phyloP scores from a whole-genome alignment of 768 basidiomycete genomes.

The Macrocybe gigantea region DNA sequence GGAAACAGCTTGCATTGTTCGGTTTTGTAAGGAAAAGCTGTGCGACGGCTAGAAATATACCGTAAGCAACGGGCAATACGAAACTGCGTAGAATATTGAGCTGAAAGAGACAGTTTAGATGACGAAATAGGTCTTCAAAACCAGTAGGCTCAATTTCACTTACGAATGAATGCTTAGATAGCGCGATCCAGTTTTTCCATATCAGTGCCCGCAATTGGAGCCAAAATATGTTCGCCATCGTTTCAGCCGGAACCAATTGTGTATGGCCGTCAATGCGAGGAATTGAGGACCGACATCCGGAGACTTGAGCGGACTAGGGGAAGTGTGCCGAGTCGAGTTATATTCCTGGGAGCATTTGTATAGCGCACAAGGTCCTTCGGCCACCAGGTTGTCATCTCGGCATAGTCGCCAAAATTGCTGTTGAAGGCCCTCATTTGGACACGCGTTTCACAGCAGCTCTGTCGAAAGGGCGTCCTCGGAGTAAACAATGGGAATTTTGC shows the following conservation, averaged over 20 bases:
- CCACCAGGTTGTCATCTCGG: too few relatives aligned
- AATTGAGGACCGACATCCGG: background rate
- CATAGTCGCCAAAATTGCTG: too few relatives aligned
- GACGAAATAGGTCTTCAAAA: background rate
- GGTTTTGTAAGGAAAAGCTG: slow-evolving; percentile 54
- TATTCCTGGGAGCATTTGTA: too few relatives aligned
- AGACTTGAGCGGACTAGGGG: background rate
- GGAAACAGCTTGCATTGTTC: slow-evolving; percentile 46
- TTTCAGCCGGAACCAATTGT: background rate
- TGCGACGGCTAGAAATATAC: slow-evolving; percentile 60
- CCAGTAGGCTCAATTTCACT: slow-evolving; percentile 17
- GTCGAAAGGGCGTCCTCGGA: too few relatives aligned
- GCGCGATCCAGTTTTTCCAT: slow-evolving; percentile 73
- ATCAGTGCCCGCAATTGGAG: slow-evolving; percentile 55
- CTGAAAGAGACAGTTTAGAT: slow-evolving; percentile 20
- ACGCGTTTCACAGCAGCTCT: too few relatives aligned
- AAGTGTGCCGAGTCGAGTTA: too few relatives aligned
- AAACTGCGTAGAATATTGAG: slow-evolving; percentile 58
- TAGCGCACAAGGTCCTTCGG: too few relatives aligned
- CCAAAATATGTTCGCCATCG: slow-evolving; percentile 42
- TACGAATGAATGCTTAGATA: slow-evolving; percentile 61
- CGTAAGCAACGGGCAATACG: slow-evolving; percentile 59
- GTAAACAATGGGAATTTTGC: too few relatives aligned
- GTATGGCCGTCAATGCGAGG: background rate
- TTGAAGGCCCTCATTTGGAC: too few relatives aligned